Evolutionary conservation across 2,329 filamentous ascomycete genomes (phyloP).

Genomic region (Chaetomium sp.): DNA sequence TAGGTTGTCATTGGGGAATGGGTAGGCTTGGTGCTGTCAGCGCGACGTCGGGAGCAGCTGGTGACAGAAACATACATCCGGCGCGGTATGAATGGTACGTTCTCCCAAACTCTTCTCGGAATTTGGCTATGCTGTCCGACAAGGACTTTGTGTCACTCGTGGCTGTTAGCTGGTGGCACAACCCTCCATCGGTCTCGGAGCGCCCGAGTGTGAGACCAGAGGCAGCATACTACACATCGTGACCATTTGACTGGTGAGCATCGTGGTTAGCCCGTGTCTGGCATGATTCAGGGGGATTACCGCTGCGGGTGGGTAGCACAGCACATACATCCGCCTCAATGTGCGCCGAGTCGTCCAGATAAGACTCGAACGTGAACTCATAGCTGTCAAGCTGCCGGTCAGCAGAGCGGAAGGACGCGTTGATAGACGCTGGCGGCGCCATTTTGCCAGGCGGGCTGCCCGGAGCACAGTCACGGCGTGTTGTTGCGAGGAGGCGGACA

Average conservation of each 20-base stretch:
- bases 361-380: slow-evolving; percentile 37
- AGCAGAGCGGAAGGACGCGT: slow-evolving; percentile 16
- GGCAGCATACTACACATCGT: slow-evolving; percentile 28
- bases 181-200: background rate
- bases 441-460: background rate
- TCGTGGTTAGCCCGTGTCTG: slow-evolving; percentile 8
- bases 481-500: background rate
- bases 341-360: slow-evolving; percentile 30
- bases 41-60: background rate
- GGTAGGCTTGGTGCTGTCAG: slow-evolving; percentile 38
- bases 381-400: slow-evolving; percentile 28
- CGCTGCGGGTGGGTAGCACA: background rate
- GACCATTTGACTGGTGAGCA: slow-evolving; percentile 11
- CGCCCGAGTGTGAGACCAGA: background rate
- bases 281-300: background rate
- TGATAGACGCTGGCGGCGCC: background rate
- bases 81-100: slow-evolving; percentile 41
- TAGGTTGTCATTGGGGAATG: slow-evolving; percentile 40
- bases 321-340: slow-evolving; percentile 37
- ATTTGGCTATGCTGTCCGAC: slow-evolving; percentile 39
- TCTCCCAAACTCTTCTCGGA: slow-evolving; percentile 38
- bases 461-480: background rate
- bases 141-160: slow-evolving; percentile 37
- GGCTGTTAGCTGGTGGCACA: background rate
- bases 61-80: slow-evolving; percentile 35